Evolutionary conservation across 805 yeast species (phyloP), one percentile per base, ranked within the genome.

Genomic region (Hanseniaspora vineae): DNA sequence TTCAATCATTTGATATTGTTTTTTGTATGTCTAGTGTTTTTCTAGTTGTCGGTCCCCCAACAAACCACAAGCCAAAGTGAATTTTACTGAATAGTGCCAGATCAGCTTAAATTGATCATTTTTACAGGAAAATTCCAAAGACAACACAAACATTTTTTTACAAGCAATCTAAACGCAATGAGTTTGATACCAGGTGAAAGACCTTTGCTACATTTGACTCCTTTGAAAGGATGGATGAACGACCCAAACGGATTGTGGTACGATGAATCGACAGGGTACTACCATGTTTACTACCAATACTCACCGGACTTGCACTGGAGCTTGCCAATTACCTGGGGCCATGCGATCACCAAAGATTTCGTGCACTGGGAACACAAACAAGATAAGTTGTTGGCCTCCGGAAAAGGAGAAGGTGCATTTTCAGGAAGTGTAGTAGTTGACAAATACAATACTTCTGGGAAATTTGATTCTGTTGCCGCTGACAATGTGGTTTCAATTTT

Each of bases 191-290:
- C 14, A 33, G 12, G 15, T 39, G 12, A 39, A 17, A 39, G 55
- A 35, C 58, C 59, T 4, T 44, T 53, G 20, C 43, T 58, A 33
- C 72, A 69, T 50, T 60, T 56, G 40, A 55, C 71, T 2, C 71
- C 73, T 1, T 49, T 53, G 6, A 42, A 46, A 6, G 67, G 67
- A 6, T 69, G 69, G 65, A 63, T 69, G 69, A 69, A 69, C 52
- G 73, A 69, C 51, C 73, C 73, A n/a, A 68, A 68, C 49, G 73
- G 73, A 6, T 52, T 67, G 44, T 58, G 64, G 52, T 67, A 59
- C 50, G 67, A 66, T 51, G 51, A 54, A 10, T 55, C 51, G 35
- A 59, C 57, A 9, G 54, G 58, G 8, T 19, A 58, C 18, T 69
- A 61, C 59, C 73, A 69, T 50, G 37, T 61, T 45, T 69, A 66